A percentile compares a stretch with the other conserved stretches of the same genome.
These are phyloP conservation scores for Nigrograna mackinnonii DNA, from an alignment of 2,329 filamentous ascomycete genomes.

Conservation along the genomic window DNA sequence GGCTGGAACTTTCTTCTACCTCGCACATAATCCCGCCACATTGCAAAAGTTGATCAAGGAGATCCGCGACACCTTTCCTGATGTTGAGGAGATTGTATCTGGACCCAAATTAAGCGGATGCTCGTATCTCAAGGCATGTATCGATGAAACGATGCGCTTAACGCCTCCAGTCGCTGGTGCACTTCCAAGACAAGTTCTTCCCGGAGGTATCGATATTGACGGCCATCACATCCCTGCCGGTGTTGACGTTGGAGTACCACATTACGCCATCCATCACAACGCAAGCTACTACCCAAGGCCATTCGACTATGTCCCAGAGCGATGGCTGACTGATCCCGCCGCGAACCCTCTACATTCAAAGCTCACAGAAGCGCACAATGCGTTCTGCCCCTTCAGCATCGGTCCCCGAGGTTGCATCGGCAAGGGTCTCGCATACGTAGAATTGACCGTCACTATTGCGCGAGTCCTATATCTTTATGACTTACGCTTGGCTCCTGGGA, in stretches of 20 bases:
- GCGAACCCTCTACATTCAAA: slow-evolving; percentile 31
- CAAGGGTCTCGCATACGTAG: slow-evolving; percentile 69
- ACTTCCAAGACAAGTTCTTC: slow-evolving; percentile 41
- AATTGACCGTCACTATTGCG: slow-evolving; percentile 67
- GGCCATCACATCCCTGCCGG: slow-evolving; percentile 39
- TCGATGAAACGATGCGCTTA: slow-evolving; percentile 47
- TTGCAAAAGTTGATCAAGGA: slow-evolving; percentile 38
- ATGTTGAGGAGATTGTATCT: slow-evolving; percentile 42
- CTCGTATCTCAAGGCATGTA: slow-evolving; percentile 41
- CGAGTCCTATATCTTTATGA: slow-evolving; percentile 66
- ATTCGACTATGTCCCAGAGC: slow-evolving; percentile 41
- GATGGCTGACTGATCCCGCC: slow-evolving; percentile 37
- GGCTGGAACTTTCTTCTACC: slow-evolving; percentile 48
- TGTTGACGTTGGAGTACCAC: slow-evolving; percentile 39
- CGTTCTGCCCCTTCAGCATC: slow-evolving; percentile 75
- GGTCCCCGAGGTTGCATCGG: slow-evolving; percentile 74
- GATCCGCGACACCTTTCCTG: slow-evolving; percentile 33
- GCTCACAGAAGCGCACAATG: slow-evolving; percentile 58
- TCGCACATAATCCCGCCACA: slow-evolving; percentile 42
- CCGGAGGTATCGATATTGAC: slow-evolving; percentile 42
- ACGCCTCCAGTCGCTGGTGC: slow-evolving; percentile 43
- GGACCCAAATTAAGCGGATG: slow-evolving; percentile 36
- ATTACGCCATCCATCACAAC: slow-evolving; percentile 45
- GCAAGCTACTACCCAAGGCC: slow-evolving; percentile 40
- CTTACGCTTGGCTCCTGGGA: slow-evolving; percentile 44